Percentiles rank a stretch among this genome's conserved stretches.
Conservation (phyloP, 371 early-diverging fungal species). For the Mortierella sp. region DNA sequence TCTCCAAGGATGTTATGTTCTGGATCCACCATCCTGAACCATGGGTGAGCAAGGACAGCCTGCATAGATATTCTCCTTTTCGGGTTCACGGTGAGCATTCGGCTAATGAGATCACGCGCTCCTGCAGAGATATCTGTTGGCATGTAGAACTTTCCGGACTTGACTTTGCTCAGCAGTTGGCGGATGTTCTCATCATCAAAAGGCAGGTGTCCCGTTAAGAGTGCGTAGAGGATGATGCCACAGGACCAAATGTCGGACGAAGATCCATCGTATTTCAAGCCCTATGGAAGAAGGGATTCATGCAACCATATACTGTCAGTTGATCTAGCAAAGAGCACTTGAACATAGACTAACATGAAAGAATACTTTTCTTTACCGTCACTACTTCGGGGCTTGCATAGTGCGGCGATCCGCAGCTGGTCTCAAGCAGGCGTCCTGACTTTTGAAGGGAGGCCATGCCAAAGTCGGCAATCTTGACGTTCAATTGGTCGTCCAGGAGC, state of each 20-base stretch:
- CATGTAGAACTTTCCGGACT: constrained; percentile 55
- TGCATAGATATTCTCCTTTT: constrained; percentile 62
- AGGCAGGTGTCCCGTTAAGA: constrained; percentile 89
- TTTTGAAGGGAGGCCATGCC: constrained; percentile 88
- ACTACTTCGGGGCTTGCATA: constrained; percentile 96
- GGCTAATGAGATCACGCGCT: constrained; percentile 68
- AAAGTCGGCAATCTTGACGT: constrained; percentile 88
- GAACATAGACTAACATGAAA: not conserved
- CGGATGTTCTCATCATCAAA: constrained; percentile 95
- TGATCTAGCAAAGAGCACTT: not conserved
- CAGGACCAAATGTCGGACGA: constrained; percentile 94
- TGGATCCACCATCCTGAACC: constrained; percentile 59
- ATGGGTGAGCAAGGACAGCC: constrained; percentile 68
- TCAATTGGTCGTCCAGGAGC: constrained; percentile 84
- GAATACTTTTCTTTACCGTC: constrained; percentile 42
- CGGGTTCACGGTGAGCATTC: constrained; percentile 68
- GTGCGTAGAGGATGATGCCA: constrained; percentile 92
- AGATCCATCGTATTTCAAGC: constrained; percentile 84
- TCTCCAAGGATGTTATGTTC: constrained; percentile 33
- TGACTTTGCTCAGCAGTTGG: constrained; percentile 75
- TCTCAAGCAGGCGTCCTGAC: constrained; percentile 74
- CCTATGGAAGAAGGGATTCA: constrained; percentile 37
- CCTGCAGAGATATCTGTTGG: constrained; percentile 70
- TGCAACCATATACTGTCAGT: not conserved
- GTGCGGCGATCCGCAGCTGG: constrained; percentile 91